Conservation (phyloP, 202 grass and related monocot species). For the Setaria italica region DNA sequence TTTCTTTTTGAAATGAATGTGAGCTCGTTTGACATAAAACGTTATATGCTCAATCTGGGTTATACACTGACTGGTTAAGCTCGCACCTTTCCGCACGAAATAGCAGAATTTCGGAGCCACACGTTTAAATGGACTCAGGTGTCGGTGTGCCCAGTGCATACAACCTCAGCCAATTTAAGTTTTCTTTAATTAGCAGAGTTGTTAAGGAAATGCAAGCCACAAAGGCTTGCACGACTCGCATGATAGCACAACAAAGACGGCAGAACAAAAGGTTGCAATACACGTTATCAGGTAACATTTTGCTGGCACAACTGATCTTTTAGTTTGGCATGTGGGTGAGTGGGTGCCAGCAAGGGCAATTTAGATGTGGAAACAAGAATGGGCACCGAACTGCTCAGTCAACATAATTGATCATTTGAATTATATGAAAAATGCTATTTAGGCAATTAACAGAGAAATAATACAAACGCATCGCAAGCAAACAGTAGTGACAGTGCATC, state of each 20-base stretch:
- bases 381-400: background rate
- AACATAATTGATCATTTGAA: background rate
- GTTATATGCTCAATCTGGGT: no score
- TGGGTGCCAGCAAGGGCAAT: background rate
- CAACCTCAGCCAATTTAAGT: background rate
- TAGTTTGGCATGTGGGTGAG: background rate
- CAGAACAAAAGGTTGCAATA: background rate
- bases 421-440: constrained; percentile 25
- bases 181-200: background rate
- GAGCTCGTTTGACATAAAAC: no score
- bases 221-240: background rate
- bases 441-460: constrained; percentile 24
- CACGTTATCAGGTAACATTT: background rate
- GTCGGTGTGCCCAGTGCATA: background rate
- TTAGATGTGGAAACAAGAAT: background rate
- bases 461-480: constrained; percentile 39
- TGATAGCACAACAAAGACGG: background rate
- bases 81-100: no score
- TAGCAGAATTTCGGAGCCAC: background rate
- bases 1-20: background rate
- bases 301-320: background rate
- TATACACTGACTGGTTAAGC: no score
- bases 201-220: background rate
- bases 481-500: constrained; percentile 32
- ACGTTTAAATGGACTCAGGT: background rate